Base-by-base conservation (phyloP, 2,329 filamentous ascomycete genomes). In the Diaporthe sp. region DNA sequence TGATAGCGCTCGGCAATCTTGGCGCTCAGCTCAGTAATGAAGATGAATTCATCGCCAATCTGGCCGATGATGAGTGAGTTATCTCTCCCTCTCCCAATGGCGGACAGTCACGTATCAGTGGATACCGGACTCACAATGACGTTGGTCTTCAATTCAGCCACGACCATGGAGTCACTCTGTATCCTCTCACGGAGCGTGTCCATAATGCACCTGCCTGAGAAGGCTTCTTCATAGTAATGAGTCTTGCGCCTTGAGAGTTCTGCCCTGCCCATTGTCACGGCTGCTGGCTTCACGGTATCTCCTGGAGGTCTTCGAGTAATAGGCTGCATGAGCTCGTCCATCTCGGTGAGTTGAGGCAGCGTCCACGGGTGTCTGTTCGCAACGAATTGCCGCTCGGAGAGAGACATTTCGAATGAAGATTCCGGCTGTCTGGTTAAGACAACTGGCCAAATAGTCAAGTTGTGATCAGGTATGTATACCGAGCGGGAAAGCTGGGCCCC, bases 1-100 rank as follows among this genome's bases (percentile, higher is more conserved):
- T 93, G 92, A 81, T 95, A 98, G 62, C 95, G 91, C 76, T 90
- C 89, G 2, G 94, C 93, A 22, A 98, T 87, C 77, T 93, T 90
- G 78, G 92, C 90, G 4, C 94, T 93, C 25, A 98, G 87, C 80
- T 94, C 92, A 15, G 92, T 94, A 68, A 95, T 91, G 78, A 97
- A 91, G 12, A 90, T 91, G 80, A 92, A 93, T 79, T 96, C 93
- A 81, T 96, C 93, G 78, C 92, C 90, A 80, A 96, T 90, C 92
- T 95, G 95, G 74, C 13, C 42, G 83, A 77, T 49, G n/a, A 61
- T 17, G 28, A 59, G 46, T 72, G 39, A 73, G 59, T 37, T 10
- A 10, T 39, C 2, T 39, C 37, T 39, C 9, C 37, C 51, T 39
- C 25, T 44, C 39, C 15, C 73, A 28, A 37, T 31, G 59, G 34